Conservation (phyloP, 1,284 basidiomycete genomes). For the Chalciporus sp. region DNA sequence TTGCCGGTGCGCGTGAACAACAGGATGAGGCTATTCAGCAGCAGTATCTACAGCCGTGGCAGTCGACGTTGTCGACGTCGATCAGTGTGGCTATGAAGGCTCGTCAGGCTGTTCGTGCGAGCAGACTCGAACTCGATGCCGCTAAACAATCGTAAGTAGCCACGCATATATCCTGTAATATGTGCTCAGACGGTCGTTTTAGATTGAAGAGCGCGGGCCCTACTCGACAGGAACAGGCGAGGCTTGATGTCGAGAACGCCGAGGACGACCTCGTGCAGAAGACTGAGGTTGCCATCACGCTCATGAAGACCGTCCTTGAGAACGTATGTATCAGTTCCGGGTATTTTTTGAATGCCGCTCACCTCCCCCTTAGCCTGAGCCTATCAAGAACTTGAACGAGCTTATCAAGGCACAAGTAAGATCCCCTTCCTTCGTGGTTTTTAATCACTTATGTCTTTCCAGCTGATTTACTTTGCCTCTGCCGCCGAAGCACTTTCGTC, state of each 20-base stretch:
- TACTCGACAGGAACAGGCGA: constrained; percentile 84
- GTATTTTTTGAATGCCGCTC: not conserved
- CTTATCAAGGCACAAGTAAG: constrained; percentile 84
- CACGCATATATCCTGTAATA: not conserved
- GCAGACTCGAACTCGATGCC: constrained; percentile 77
- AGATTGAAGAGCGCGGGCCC: constrained; percentile 79
- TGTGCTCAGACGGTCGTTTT: constrained; percentile 9
- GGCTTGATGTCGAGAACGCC: constrained; percentile 90
- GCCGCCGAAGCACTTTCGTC: constrained; percentile 84
- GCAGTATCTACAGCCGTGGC: constrained; percentile 90
- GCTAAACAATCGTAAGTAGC: constrained; percentile 60
- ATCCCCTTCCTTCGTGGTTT: not conserved
- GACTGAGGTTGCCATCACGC: constrained; percentile 96
- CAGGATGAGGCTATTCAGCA: constrained; percentile 81
- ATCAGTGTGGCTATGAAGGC: constrained; percentile 90
- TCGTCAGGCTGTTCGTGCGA: constrained; percentile 82
- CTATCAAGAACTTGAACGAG: constrained; percentile 90
- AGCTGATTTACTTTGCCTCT: constrained; percentile 83
- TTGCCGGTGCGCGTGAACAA: constrained; percentile 81
- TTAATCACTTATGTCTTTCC: constrained; percentile 16
- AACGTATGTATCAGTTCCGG: constrained; percentile 64
- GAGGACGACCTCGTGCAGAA: constrained; percentile 96
- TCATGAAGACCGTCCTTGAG: constrained; percentile 98
- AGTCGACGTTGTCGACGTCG: constrained; percentile 78
- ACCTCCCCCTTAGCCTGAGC: constrained; percentile 75